Conservation (phyloP, 805 yeast genomes). For the Yarrowia hollandica region DNA sequence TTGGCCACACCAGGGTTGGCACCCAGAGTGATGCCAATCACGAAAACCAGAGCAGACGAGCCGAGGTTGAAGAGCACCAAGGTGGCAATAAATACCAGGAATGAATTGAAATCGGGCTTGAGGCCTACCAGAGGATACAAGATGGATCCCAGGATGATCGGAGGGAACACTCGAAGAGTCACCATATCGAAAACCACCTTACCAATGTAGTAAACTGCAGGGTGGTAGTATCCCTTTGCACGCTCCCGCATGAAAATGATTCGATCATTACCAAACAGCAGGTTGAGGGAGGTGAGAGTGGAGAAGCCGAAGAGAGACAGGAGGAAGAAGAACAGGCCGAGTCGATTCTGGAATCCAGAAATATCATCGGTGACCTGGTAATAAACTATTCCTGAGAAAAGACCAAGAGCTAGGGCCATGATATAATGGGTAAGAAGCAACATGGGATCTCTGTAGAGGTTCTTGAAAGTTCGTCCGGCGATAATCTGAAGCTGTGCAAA, state of each 20-base stretch:
- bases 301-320: constrained; percentile 92
- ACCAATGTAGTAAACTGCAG: constrained; percentile 78
- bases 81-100: constrained; percentile 65
- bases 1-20: constrained; percentile 92
- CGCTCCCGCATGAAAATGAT: constrained; percentile 89
- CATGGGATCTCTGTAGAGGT: constrained; percentile 88
- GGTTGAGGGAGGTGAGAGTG: constrained; percentile 84
- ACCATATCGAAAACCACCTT: constrained; percentile 87
- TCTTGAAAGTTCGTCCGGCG: constrained; percentile 85
- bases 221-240: constrained; percentile 90
- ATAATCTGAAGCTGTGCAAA: constrained; percentile 63
- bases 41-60: constrained; percentile 77
- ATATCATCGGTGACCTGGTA: constrained; percentile 83
- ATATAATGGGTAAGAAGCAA: constrained; percentile 82
- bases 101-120: constrained; percentile 72
- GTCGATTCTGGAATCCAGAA: constrained; percentile 92
- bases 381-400: constrained; percentile 83
- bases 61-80: constrained; percentile 83
- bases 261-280: constrained; percentile 80
- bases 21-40: constrained; percentile 76
- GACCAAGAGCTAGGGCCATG: constrained; percentile 71
- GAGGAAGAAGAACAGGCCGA: constrained; percentile 89
- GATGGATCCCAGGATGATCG: constrained; percentile 73
- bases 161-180: constrained; percentile 94
- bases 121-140: constrained; percentile 90